phyloP scores from a whole-genome alignment of 192 early-diverging fungal genomes.

The Backusella circina region DNA sequence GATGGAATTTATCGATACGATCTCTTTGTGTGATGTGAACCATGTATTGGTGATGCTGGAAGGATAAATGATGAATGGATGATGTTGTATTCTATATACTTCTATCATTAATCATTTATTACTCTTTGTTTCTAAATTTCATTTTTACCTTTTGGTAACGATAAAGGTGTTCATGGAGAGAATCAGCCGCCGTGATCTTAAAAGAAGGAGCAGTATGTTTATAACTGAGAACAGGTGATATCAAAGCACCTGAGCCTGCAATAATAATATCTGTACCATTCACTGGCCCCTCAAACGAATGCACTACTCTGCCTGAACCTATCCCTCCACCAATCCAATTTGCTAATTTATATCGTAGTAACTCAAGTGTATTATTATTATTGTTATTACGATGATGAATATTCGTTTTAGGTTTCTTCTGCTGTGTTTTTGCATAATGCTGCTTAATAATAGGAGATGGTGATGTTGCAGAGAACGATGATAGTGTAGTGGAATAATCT shows the following conservation, averaged over 20 bases:
- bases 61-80: not conserved
- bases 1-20: not conserved
- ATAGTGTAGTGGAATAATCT: not conserved
- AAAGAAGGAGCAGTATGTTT: not conserved
- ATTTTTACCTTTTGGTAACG: not conserved
- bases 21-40: conserved; percentile 8
- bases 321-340: conserved; percentile 11
- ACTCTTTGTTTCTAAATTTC: not conserved
- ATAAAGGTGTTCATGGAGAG: not conserved
- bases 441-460: not conserved
- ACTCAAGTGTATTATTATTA: not conserved
- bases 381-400: conserved; percentile 4
- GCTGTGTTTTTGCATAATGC: too few relatives aligned
- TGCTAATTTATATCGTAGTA: conserved; percentile 6
- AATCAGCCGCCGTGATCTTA: not conserved
- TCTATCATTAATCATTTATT: not conserved
- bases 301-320: conserved; percentile 12
- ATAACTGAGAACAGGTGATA: not conserved
- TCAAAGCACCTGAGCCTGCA: conserved; percentile 10
- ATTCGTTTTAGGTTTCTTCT: not conserved
- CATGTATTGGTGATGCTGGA: conserved; percentile 17
- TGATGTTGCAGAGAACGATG: not conserved
- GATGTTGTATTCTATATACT: not conserved
- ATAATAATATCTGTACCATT: conserved; percentile 18
- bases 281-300: conserved; percentile 15